Percentiles rank a stretch among this genome's conserved stretches.
phyloP scores from a whole-genome alignment of 179 eudicot species.

The Drosera spatulata region DNA sequence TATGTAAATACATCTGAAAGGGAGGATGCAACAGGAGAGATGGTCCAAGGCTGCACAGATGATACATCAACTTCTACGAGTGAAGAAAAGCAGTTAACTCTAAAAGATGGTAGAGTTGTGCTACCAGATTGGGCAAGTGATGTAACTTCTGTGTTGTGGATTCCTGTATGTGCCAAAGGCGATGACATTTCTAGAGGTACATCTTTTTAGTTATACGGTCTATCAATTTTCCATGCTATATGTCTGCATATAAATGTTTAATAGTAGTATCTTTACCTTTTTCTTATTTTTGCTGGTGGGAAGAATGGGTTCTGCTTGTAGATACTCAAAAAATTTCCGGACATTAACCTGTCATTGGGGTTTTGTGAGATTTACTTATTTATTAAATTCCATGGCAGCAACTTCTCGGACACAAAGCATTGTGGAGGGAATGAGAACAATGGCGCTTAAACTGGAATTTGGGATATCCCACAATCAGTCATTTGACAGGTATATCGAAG shows the following conservation, averaged over 20 bases:
- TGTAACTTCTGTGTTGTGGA: slow-evolving; percentile 75
- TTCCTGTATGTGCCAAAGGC: slow-evolving; percentile 79
- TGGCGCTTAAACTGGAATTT: slow-evolving; percentile 93
- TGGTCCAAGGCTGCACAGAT: slow-evolving; percentile 15
- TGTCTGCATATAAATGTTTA: too few species aligned
- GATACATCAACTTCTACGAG: slow-evolving; percentile 15
- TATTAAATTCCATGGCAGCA: slow-evolving; percentile 29
- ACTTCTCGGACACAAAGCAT: slow-evolving; percentile 51
- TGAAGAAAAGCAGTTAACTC: slow-evolving; percentile 37
- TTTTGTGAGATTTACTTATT: slow-evolving; percentile 6
- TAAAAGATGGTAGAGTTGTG: slow-evolving; percentile 53
- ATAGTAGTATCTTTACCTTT: background rate
- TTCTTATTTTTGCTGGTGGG: background rate
- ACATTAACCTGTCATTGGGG: slow-evolving; percentile 6
- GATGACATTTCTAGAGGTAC: slow-evolving; percentile 72
- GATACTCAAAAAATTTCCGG: background rate
- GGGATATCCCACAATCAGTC: slow-evolving; percentile 91
- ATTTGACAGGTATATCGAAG: slow-evolving; percentile 54
- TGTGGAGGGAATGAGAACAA: slow-evolving; percentile 92
- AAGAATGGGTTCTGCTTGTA: background rate
- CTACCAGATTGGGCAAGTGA: slow-evolving; percentile 92
- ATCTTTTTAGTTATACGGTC: background rate
- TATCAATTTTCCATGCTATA: background rate
- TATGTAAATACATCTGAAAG: slow-evolving; percentile 21
- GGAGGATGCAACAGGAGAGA: slow-evolving; percentile 16